phyloP scores from a whole-genome alignment of 1,139 yeast genomes.

The Scheffersomyces insectosa region DNA sequence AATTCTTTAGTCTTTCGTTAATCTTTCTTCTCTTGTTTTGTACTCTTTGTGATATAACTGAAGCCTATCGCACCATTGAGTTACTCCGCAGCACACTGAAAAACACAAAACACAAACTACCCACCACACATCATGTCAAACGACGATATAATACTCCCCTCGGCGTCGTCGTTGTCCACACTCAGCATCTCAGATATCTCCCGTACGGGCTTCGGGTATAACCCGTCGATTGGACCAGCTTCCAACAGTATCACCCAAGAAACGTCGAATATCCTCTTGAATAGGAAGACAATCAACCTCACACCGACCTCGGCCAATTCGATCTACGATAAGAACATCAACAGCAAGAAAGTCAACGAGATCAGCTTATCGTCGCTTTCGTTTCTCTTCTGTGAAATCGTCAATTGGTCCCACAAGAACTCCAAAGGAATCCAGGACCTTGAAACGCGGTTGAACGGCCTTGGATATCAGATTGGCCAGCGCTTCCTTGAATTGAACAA shows the following conservation, averaged over 20 bases:
- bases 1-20: too few species aligned
- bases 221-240: constrained; percentile 44
- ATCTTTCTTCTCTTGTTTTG: too few species aligned
- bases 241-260: constrained; percentile 42
- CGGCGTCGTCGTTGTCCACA: constrained; percentile 35
- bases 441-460: constrained; percentile 69
- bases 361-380: constrained; percentile 68
- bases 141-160: constrained; percentile 41
- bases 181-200: constrained; percentile 37
- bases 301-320: constrained; percentile 36
- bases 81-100: too few species aligned
- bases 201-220: constrained; percentile 44
- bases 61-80: too few species aligned
- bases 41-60: too few species aligned
- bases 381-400: constrained; percentile 70
- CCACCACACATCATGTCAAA: constrained; percentile 21
- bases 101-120: too few species aligned
- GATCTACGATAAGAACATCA: constrained; percentile 66
- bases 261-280: constrained; percentile 34
- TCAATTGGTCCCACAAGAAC: constrained; percentile 63
- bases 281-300: constrained; percentile 32
- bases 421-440: constrained; percentile 76
- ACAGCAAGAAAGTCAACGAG: constrained; percentile 64
- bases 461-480: constrained; percentile 71
- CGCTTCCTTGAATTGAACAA: constrained; percentile 43